A percentile compares a stretch with the other conserved stretches of the same genome.
These are phyloP conservation scores for Hyphodiscus sp. DNA, from an alignment of 2,329 filamentous ascomycete species.

Conservation along the genomic window DNA sequence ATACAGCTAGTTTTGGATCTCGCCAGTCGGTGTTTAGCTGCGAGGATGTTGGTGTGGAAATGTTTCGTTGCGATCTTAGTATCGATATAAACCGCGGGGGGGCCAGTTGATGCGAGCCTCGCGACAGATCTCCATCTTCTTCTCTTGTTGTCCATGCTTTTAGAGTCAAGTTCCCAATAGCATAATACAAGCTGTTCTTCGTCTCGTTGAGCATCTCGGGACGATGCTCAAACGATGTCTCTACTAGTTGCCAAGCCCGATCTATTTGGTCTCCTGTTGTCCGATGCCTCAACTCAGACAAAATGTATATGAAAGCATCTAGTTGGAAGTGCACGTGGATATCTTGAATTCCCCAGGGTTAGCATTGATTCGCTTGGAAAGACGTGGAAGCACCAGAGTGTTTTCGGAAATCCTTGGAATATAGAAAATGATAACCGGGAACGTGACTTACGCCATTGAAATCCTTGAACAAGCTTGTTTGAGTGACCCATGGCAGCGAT, in stretches of 20 bases:
- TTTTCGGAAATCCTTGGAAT: slow-evolving; percentile 26
- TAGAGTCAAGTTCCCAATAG: slow-evolving; percentile 25
- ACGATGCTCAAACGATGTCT: slow-evolving; percentile 26
- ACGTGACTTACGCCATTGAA: slow-evolving; percentile 26
- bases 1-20: background rate
- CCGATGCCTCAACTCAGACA: slow-evolving; percentile 30
- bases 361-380: no score
- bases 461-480: slow-evolving; percentile 25
- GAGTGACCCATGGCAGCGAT: slow-evolving; percentile 30
- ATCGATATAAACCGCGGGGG: slow-evolving; percentile 18
- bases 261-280: slow-evolving; percentile 25
- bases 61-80: slow-evolving; percentile 21
- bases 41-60: slow-evolving; percentile 6
- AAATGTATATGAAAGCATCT: slow-evolving; percentile 31
- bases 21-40: background rate
- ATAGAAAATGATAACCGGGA: slow-evolving; percentile 14
- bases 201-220: slow-evolving; percentile 24
- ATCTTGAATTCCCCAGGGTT: slow-evolving; percentile 5
- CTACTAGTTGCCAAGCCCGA: slow-evolving; percentile 28
- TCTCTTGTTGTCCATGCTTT: slow-evolving; percentile 28
- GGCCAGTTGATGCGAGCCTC: slow-evolving; percentile 1
- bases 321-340: slow-evolving; percentile 31
- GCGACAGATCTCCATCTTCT: slow-evolving; percentile 14
- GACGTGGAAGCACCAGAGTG: slow-evolving; percentile 10
- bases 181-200: slow-evolving; percentile 23